Evolutionary conservation across 176 grass and related monocot genomes (phyloP), one percentile per base, ranked within the genome.

Genomic region (Cenchrus fungigraminus): DNA sequence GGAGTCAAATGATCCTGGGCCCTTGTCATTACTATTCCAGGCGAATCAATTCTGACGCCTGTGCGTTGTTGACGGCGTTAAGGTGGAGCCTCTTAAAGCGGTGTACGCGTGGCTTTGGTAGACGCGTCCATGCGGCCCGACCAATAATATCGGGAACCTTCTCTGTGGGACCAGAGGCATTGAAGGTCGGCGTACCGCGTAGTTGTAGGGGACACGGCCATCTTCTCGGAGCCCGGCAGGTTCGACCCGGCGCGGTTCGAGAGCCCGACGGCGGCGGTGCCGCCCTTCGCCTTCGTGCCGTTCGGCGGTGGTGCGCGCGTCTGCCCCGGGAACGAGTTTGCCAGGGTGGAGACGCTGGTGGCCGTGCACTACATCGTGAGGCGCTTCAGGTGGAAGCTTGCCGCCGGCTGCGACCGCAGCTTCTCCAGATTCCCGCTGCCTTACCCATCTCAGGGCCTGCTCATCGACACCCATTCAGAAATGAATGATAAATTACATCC

Each of bases 241-340:
- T 86, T 90, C 65, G 82, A 81, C 44, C 75, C 57, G 9, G 53
- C 68, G 10, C 11, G 82, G 13, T 89, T 85, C 6, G 82, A 80
- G 60, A 42, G 40, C 7, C 7, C 7, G 45, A 1, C 45, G 8
- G 45, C 45, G 37, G 37, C 37, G 6, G 19, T 57, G 8, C 82
- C 58, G 14, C 87, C 87, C 1, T 84, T 67, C 15, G 51, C 44
- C 68, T 89, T 53, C 65, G 76, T 85, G 61, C 62, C 77, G 14
- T 85, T 89, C 7, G 83, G 88, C 4, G 82, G 43, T 1, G 88
- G 82, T 11, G 25, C 22, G 5, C 74, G 87, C 22, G 8, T 80
- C 14, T 89, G 82, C 82, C 88, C 82, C 7, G 77, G 60, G 15
- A 81, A 69, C 19, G 83, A 89, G 77, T 89, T 85, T 51, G 78